Conservation (phyloP, 2,329 filamentous ascomycete species). For the Aspergillus unguis region DNA sequence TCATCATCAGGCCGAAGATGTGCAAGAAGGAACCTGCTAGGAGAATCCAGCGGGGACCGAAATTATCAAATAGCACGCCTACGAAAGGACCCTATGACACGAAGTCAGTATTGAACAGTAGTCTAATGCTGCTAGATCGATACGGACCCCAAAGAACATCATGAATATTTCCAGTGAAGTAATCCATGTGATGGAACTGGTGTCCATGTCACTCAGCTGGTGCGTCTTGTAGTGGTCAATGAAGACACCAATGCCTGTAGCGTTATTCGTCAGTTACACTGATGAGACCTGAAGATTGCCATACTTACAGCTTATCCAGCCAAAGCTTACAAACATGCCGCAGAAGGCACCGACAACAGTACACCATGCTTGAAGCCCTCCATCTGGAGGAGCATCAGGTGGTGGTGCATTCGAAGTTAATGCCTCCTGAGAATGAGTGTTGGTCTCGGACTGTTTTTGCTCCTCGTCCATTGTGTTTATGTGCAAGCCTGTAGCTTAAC, state of each 20-base stretch:
- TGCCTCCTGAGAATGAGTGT: conserved; percentile 6
- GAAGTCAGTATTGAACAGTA: neutral
- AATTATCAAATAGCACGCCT: conserved; percentile 49
- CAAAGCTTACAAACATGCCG: conserved; percentile 50
- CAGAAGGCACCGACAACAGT: conserved; percentile 51
- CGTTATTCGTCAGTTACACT: neutral
- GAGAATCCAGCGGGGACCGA: conserved; percentile 57
- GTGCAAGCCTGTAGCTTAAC: too few species aligned
- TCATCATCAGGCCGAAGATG: conserved; percentile 58
- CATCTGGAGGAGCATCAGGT: conserved; percentile 27
- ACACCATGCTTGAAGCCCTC: conserved; percentile 32
- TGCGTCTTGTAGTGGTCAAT: conserved; percentile 22
- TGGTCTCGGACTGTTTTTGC: conserved; percentile 7
- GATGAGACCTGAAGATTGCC: neutral
- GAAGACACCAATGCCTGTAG: conserved; percentile 27
- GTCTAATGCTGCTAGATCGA: neutral
- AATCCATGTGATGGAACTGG: conserved; percentile 15
- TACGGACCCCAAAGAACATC: conserved; percentile 16
- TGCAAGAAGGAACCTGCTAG: conserved; percentile 51
- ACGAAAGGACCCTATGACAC: conserved; percentile 11
- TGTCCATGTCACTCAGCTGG: conserved; percentile 8
- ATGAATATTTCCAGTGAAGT: conserved; percentile 14
- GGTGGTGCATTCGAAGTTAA: conserved; percentile 19
- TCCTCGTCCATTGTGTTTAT: neutral
- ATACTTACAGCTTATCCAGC: conserved; percentile 48